Base-by-base conservation (phyloP, 208 protist genomes). In the Crithidia expoeki region DNA sequence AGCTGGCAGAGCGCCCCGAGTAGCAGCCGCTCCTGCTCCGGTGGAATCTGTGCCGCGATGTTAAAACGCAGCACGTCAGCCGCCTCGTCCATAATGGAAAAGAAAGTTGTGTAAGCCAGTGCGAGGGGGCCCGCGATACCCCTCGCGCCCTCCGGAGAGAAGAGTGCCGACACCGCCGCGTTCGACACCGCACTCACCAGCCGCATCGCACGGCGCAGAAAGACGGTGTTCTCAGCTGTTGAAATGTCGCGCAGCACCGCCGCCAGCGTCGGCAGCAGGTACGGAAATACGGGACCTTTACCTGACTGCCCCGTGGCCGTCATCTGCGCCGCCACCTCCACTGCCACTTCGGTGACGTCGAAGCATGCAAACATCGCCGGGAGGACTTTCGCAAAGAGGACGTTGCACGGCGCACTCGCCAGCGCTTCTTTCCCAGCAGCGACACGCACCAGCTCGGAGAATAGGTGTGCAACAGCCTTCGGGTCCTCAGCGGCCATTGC, bases 1-100 rank as follows among this genome's bases (percentile, higher is more conserved):
- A 96, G 80, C 74, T 83, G 68, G 60, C 81, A 85, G 66, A 79
- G 80, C 23, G 82, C 86, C 67, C 93, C 88, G 27, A 78, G 71
- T 56, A 85, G 74, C 40, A 83, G 73, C 68, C 44, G 74, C 70
- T 83, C 74, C 53, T 55, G 60, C 33, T 76, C 72, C 23, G 53
- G 40, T 2, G 66, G 72, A 2, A 84, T 74, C 57, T 74, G 69
- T 21, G 87, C 80, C 19, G 91, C 78, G 52, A 96, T 88, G 74
- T 93, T 92, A 60, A 81, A 80, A 40, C 81, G 77, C 49, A 93
- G 51, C 27, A 71, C 49, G 61, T 92, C 79, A 2, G 92, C 92
- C 28, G 79, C 76, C 68, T 93, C 72, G 70, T 96, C 92, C 72
- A 94, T 78, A 0, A 77, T 25, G 21, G 77, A 50, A 68, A 84